These are phyloP conservation scores for Sporothrix variecibatus DNA, from an alignment of 2,329 filamentous ascomycete genomes.

Conservation along the genomic window DNA sequence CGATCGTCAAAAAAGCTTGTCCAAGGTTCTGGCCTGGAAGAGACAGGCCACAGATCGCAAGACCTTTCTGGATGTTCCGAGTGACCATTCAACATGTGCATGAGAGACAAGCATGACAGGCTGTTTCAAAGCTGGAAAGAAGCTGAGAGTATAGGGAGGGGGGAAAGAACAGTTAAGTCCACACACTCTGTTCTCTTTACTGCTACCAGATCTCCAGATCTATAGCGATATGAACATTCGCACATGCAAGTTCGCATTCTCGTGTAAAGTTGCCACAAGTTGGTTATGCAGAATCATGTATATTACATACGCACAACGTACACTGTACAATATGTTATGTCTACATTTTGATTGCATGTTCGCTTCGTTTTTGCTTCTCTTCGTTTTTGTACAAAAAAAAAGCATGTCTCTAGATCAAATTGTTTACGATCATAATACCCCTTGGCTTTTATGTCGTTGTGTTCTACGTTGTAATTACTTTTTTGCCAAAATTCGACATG, in stretches of 20 bases:
- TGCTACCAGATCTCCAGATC: too few relatives aligned
- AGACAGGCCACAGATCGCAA: background rate
- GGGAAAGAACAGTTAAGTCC: background rate
- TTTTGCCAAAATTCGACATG: background rate
- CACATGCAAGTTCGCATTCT: background rate
- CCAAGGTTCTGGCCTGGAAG: background rate
- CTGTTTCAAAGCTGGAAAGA: background rate
- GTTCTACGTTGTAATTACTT: too few relatives aligned
- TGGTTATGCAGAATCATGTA: background rate
- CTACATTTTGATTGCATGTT: background rate
- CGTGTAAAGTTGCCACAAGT: background rate
- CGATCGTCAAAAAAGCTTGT: conserved; percentile 1
- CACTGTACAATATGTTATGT: background rate
- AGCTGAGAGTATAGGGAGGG: too few relatives aligned
- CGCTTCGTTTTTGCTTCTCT: conserved; percentile 1
- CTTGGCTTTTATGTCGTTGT: background rate
- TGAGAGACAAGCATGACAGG: background rate
- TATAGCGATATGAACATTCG: too few relatives aligned
- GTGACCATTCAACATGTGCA: background rate
- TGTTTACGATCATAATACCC: background rate
- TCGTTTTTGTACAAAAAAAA: background rate
- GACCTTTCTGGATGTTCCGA: background rate
- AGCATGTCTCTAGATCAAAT: background rate
- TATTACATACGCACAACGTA: background rate
- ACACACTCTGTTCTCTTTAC: too few relatives aligned